Percentiles rank a stretch among this genome's conserved stretches.
phyloP scores from a whole-genome alignment of 129 eudicot genomes.

The Silybum marianum region DNA sequence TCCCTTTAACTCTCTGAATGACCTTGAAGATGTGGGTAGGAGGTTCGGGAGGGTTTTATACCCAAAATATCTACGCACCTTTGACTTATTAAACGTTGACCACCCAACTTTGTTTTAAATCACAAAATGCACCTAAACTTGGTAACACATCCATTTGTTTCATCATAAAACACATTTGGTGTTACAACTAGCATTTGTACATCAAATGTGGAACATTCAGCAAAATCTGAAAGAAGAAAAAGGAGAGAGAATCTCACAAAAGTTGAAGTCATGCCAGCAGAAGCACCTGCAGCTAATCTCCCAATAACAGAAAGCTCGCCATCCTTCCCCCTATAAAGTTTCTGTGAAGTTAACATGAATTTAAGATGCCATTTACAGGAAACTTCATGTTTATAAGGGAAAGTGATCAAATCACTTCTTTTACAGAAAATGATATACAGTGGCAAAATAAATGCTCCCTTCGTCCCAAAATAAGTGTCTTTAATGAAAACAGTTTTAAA shows the following conservation, averaged over 20 bases:
- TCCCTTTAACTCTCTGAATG: too few relatives aligned
- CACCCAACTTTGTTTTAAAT: too few relatives aligned
- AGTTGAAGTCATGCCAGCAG: conserved; percentile 98
- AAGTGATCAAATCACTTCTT: conserved; percentile 8
- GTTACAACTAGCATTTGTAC: too few relatives aligned
- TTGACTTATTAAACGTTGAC: too few relatives aligned
- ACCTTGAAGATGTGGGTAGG: too few relatives aligned
- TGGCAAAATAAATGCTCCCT: background rate
- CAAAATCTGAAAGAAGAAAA: background rate
- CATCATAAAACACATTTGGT: too few relatives aligned
- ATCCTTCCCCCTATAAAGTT: conserved; percentile 69
- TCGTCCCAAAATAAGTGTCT: background rate
- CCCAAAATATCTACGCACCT: too few relatives aligned
- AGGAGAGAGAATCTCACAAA: conserved; percentile 42
- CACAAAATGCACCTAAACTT: too few relatives aligned
- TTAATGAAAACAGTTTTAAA: background rate
- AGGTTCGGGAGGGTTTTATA: too few relatives aligned
- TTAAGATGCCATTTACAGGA: background rate
- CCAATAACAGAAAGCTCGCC: conserved; percentile 89
- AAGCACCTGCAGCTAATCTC: conserved; percentile 98
- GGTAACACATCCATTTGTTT: too few relatives aligned
- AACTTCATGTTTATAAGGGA: background rate
- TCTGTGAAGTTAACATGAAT: conserved; percentile 44
- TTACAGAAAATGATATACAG: background rate
- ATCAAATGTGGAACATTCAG: background rate